These are phyloP conservation scores for Pseudogymnoascus sp. DNA, from an alignment of 2,329 filamentous ascomycete species.

Conservation along the genomic window DNA sequence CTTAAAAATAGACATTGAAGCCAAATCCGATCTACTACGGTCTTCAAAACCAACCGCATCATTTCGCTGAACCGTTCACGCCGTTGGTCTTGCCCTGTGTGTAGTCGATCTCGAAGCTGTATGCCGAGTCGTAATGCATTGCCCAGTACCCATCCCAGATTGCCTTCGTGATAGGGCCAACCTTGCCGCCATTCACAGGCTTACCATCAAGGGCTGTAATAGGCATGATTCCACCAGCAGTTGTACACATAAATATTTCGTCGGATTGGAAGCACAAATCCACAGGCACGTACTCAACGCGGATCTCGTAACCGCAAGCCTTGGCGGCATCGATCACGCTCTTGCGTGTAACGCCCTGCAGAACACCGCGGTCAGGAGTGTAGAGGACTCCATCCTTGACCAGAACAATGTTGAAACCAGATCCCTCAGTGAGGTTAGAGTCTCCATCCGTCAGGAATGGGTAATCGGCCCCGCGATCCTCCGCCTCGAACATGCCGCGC, in stretches of 20 bases:
- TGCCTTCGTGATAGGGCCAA: constrained; percentile 38
- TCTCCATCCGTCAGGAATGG: constrained; percentile 45
- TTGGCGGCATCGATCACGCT: constrained; percentile 39
- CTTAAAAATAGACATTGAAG: constrained; percentile 4
- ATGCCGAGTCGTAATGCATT: constrained; percentile 35
- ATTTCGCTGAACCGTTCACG: constrained; percentile 34
- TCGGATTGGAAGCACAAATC: constrained; percentile 35
- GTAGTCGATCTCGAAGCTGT: constrained; percentile 31
- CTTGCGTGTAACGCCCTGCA: constrained; percentile 41
- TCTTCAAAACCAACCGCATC: neutral
- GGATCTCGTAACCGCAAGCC: constrained; percentile 28
- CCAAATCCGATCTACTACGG: neutral
- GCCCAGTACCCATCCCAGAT: constrained; percentile 46
- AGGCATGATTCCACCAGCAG: constrained; percentile 45
- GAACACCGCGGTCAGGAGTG: constrained; percentile 39
- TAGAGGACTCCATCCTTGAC: constrained; percentile 38
- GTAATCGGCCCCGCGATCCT: constrained; percentile 38
- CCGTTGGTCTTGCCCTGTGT: constrained; percentile 1
- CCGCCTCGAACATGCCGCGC: constrained; percentile 38
- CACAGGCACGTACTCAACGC: constrained; percentile 35
- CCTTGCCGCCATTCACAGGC: constrained; percentile 33
- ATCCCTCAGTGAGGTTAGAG: constrained; percentile 41
- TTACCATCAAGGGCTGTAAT: constrained; percentile 39
- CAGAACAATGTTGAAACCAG: constrained; percentile 41
- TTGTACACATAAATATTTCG: constrained; percentile 46